Evolutionary conservation across 169 alveolate species (phyloP), one percentile per base, ranked within the genome.

Genomic region (Plasmodium vinckei): DNA sequence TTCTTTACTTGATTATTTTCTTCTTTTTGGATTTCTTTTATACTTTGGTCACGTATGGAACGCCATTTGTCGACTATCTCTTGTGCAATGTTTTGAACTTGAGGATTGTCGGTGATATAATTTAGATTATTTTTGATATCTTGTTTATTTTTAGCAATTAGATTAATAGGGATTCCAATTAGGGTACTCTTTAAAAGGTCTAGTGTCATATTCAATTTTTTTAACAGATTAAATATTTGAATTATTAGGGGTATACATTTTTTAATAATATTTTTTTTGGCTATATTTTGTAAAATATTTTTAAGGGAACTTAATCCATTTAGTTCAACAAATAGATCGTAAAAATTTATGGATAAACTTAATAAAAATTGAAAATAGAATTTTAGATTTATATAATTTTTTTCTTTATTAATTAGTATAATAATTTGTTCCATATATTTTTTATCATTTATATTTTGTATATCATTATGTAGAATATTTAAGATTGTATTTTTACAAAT

Each of bases 131-230:
- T 68, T 61, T 54, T 56, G 12, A 57, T 64, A 42, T 82, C 90
- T 57, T 44, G 19, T 49, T 68, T 82, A 68, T 82, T 82, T 59
- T 72, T 82, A 12, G 90, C 46, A 25, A 82, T 82, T 44, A 82
- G 57, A 56, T 82, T 82, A 12, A 82, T 82, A 17, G 90, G 82
- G 13, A 82, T 23, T 5, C 90, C 90, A 6, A 82, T 82, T 47
- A 82, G 42, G 39, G 90, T 82, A 39, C n/a, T 12, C 59, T 46
- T 82, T 56, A 82, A 69, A 68, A 67, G 86, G 54, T 65, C 64
- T 19, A 82, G 27, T 3, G 82, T 82, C 25, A 82, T 82, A 57
- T 68, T 69, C 21, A 65, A 68, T 42, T 82, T 82, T 61, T 82
- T 67, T 44, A 82, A 56, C n/a, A 69, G 13, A 23, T 82, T 82